A percentile compares a stretch with the other conserved stretches of the same genome.
Conservation (phyloP, 306 rosid species). For the Vigna angularis region DNA sequence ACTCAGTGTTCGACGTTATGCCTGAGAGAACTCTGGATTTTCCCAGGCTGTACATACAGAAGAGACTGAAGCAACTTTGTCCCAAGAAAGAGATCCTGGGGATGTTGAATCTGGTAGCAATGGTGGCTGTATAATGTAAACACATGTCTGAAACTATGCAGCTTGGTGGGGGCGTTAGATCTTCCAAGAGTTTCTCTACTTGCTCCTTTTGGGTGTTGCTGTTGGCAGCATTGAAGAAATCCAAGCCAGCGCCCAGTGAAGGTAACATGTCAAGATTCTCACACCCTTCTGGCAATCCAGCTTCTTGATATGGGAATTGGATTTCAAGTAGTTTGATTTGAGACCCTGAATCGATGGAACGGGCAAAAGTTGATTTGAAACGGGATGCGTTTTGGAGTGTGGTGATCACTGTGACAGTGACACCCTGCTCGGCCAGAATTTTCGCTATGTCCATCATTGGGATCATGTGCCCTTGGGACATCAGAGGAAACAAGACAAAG, state of each 20-base stretch:
- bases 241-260: not conserved
- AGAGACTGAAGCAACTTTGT: conserved; percentile 46
- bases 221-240: conserved; percentile 44
- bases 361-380: conserved; percentile 8
- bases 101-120: conserved; percentile 43
- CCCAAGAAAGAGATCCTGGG: conserved; percentile 60
- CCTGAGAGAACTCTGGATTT: not conserved
- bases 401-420: conserved; percentile 48
- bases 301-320: conserved; percentile 46
- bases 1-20: conserved; percentile 32
- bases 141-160: conserved; percentile 55
- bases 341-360: conserved; percentile 26
- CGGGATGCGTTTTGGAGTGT: conserved; percentile 52
- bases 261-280: conserved; percentile 58
- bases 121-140: conserved; percentile 41
- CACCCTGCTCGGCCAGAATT: conserved; percentile 35
- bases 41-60: conserved; percentile 31
- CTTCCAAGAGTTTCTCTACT: conserved; percentile 44
- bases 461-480: conserved; percentile 57
- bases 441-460: conserved; percentile 57
- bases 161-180: conserved; percentile 46
- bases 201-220: conserved; percentile 28
- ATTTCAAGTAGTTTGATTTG: conserved; percentile 38
- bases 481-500: conserved; percentile 44
- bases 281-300: conserved; percentile 53